These are phyloP conservation scores for Mortierella sp. DNA, from an alignment of 371 early-diverging fungal species.

Conservation along the genomic window DNA sequence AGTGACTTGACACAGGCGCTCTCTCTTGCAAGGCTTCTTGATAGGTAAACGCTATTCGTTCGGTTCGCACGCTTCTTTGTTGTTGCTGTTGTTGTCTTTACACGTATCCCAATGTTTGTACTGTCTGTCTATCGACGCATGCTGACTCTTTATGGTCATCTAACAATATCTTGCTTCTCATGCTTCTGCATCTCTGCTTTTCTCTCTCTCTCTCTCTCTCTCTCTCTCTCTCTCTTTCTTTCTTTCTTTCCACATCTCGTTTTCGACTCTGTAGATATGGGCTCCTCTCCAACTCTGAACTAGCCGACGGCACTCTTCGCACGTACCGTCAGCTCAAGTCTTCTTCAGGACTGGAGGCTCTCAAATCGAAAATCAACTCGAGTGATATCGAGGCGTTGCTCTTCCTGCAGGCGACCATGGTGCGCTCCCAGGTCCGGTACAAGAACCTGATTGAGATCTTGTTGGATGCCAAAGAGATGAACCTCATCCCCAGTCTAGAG, in stretches of 20 bases:
- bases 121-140: too few relatives aligned
- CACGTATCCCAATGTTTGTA: too few relatives aligned
- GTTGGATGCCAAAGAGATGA: conserved; percentile 47
- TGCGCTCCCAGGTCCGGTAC: conserved; percentile 23
- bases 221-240: background rate
- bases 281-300: conserved; percentile 24
- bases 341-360: conserved; percentile 13
- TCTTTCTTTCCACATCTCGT: background rate
- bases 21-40: conserved; percentile 43
- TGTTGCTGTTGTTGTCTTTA: too few relatives aligned
- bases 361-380: conserved; percentile 14
- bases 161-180: background rate
- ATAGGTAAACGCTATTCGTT: conserved; percentile 22
- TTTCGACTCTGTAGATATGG: conserved; percentile 22
- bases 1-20: conserved; percentile 49
- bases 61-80: too few relatives aligned
- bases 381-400: conserved; percentile 37
- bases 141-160: too few relatives aligned
- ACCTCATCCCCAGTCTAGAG: conserved; percentile 28
- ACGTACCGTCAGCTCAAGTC: conserved; percentile 41
- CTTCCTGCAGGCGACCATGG: conserved; percentile 34
- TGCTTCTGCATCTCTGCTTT: background rate
- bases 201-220: too few relatives aligned
- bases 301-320: conserved; percentile 31
- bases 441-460: conserved; percentile 43